Evolutionary conservation across 2,329 filamentous ascomycete species (phyloP), one percentile per base, ranked within the genome.

Genomic region (Colletotrichum limetticola): DNA sequence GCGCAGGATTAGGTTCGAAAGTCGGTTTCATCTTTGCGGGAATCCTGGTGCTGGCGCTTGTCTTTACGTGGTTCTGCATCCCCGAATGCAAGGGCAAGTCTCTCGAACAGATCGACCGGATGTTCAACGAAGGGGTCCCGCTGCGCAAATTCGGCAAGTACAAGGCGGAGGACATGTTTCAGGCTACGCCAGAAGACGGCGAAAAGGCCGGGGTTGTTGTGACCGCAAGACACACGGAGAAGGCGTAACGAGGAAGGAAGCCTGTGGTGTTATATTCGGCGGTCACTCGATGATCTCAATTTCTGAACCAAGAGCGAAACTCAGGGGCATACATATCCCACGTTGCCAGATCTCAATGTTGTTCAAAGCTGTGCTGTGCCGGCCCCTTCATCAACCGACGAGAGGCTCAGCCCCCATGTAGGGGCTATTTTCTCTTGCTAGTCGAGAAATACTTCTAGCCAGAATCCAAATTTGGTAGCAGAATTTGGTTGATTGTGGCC

Each of bases 41-140:
- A 7, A 62, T 77, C 9, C 58, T 76, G 2, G 71, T 72, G 6
- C 16, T 74, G 11, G 71, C 74, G 0, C 56, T 77, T 26, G 69
- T 75, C 1, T 76, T 76, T 53, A 74, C 71, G n/a, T 62, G 72
- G 53, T 75, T 74, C 49, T 76, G 65, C 12, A 74, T 69, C 35
- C 75, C 75, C 3, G 78, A 79, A 73, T 77, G 76, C 30, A 75
- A 78, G 53, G 76, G 76, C 35, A 63, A 74, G 35, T 77, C 76
- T 3, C 75, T 79, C 0, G 78, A 79, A 61, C 76, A 79, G 55
- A 74, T 78, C 24, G 77, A 79, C 68, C 66, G 75, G 52, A 49
- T 77, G 35, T 77, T 79, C 53, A 75, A 78, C 22, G 64, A 72
- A 52, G 65, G 64, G 4, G 35, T 71, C 16, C 63, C 57, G 4